Conservation (phyloP, 2,329 filamentous ascomycete genomes). For the Nectriaceae sp. region DNA sequence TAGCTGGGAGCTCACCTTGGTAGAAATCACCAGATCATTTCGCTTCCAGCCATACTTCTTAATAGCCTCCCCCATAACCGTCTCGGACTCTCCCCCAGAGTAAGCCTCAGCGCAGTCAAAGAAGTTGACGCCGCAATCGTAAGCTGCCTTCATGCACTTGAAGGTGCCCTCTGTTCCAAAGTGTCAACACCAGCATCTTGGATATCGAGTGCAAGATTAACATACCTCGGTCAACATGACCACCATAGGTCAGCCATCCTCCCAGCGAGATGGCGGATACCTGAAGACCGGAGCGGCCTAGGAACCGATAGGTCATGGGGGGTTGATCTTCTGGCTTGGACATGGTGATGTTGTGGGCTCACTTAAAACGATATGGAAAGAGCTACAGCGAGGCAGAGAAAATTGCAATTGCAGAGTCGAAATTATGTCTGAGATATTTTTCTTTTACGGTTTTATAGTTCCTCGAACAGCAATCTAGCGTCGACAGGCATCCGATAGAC, state of each 20-base stretch:
- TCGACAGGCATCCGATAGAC: background rate
- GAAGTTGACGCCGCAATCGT: constrained; percentile 62
- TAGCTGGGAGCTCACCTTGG: constrained; percentile 47
- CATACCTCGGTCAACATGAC: constrained; percentile 67
- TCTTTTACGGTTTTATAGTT: constrained; percentile 10
- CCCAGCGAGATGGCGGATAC: constrained; percentile 74
- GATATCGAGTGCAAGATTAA: too few species aligned
- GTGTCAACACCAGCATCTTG: constrained; percentile 6
- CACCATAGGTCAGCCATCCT: constrained; percentile 74
- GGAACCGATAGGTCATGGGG: constrained; percentile 70
- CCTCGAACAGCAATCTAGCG: background rate
- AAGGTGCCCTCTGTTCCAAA: constrained; percentile 45
- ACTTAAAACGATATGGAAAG: constrained; percentile 1
- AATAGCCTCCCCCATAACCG: constrained; percentile 63
- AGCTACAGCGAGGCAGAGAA: background rate
- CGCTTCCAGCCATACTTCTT: constrained; percentile 62
- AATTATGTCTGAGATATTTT: background rate
- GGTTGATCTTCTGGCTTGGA: constrained; percentile 45
- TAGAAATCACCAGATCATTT: constrained; percentile 62
- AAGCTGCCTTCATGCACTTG: constrained; percentile 62
- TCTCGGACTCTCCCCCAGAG: constrained; percentile 60
- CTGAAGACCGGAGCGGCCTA: constrained; percentile 71
- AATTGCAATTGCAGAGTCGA: background rate
- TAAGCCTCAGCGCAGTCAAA: constrained; percentile 64
- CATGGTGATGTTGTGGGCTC: constrained; percentile 26